phyloP scores from a whole-genome alignment of 805 yeast genomes.

The Candida dajiaensis region DNA sequence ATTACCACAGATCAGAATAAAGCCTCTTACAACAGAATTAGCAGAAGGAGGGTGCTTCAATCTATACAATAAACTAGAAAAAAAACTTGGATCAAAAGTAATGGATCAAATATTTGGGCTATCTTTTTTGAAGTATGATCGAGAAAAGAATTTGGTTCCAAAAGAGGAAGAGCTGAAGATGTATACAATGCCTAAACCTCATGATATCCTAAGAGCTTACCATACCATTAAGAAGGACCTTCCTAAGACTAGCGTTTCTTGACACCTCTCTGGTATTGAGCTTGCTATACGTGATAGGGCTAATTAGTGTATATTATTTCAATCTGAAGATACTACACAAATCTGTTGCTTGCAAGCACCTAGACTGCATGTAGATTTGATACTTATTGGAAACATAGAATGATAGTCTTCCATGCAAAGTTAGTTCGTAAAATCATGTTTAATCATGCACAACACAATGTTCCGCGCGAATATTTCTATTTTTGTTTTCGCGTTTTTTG shows the following conservation, averaged over 20 bases:
- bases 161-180: not conserved
- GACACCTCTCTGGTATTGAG: not conserved
- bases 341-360: too few relatives aligned
- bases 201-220: not conserved
- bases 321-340: too few relatives aligned
- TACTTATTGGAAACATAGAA: too few relatives aligned
- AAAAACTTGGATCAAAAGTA: not conserved
- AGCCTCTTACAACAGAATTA: not conserved
- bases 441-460: too few relatives aligned
- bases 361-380: too few relatives aligned
- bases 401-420: too few relatives aligned
- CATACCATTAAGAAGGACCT: not conserved
- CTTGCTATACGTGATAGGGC: not conserved
- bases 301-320: not conserved
- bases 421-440: too few relatives aligned
- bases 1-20: not conserved
- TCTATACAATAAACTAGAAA: not conserved
- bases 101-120: not conserved
- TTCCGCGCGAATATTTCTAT: too few relatives aligned
- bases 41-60: not conserved
- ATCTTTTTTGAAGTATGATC: not conserved
- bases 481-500: too few relatives aligned
- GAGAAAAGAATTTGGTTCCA: not conserved
- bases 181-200: not conserved
- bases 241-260: not conserved